Base-by-base conservation (phyloP, 73 alveolate species). In the Urostyla sp. region DNA sequence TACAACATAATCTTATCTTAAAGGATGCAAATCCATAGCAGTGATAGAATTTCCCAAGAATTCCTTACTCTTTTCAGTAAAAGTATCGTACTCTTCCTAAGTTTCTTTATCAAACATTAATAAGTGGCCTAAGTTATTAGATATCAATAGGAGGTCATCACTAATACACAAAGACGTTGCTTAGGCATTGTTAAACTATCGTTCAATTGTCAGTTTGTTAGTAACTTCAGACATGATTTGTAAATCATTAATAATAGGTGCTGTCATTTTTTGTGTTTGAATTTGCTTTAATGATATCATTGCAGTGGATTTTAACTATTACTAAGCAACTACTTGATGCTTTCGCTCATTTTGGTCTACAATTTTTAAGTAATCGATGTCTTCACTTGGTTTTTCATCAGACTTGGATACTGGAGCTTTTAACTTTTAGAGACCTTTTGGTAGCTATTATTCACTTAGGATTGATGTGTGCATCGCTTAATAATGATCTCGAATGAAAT, bases 1-100 rank as follows among this genome's bases (percentile, higher is more conserved):
- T 2, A 81, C 80, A 1, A 81, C 69, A 27, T 34, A 50, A 36
- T 59, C 91, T 3, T 43, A 24, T n/a, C 58, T 75, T 15, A 52
- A 30, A 2, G 80, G 83, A 67, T 81, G 83, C 50, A 81, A 45
- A 27, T 67, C 91, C 31, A 81, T 81, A 11, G 80, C 81, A 13
- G 83, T 67, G 1, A 81, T 80, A 8, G 91, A 16, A 37, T 81
- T 81, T n/a, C 72, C 58, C 18, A 58, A 15, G 31, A 67, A 63
- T 24, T 81, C 83, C 61, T 81, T 73, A 15, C 30, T 3, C 27
- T 73, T 73, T 49, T 73, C 85, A 16, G 50, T 51, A 26, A 51
- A 73, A 48, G 20, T 48, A 2, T 31, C 27, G 34, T 69, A 69
- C 16, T 69, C 83, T 24, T 69, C 83, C 36, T 69, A 67, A 3